Base-by-base conservation (phyloP, 2,329 filamentous ascomycete species). In the Calycina herbarum region DNA sequence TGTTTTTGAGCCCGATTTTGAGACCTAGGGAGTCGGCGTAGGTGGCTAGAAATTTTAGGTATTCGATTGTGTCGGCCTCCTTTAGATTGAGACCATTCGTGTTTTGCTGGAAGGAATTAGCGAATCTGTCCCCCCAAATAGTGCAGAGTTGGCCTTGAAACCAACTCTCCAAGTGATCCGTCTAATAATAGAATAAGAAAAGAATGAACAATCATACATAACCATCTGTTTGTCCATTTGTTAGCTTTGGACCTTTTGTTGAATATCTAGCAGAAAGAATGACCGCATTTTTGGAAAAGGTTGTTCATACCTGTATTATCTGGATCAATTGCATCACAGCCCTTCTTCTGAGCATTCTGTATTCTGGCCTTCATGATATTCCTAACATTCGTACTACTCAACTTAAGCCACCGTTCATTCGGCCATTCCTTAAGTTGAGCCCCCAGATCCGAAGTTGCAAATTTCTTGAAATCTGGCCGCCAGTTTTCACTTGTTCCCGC, bases 321-420 rank as follows among this genome's bases (percentile, higher is more conserved):
- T 0, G 89, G 87, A 74, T 92, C 89, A 7, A 92, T 83, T 4
- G 85, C 89, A 72, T 90, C 84, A 70, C 89, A 91, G 4, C 87
- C 86, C 74, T 90, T 90, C 31, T 80, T 67, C 20, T 76, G 76
- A 0, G 90, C 89, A 51, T 86, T 72, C 58, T 84, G 79, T 42
- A 92, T 83, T 27, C 89, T 82, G 40, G 76, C 73, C 63, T 77
- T 78, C 88, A 92, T 92, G 72, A 92, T 88, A 20, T 78, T 77
- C 7, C 88, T 81, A n/a, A 92, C 86, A 56, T 81, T 82, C 1
- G 77, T 64, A 68, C 85, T 87, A 59, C 79, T 81, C 20, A 87
- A 78, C 64, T 89, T 82, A 24, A 92, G 73, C 89, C 89, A 93
- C 70, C 80, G 81, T 80, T 93, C 90, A 54, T 84, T 85, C 0